Evolutionary conservation across 768 basidiomycete species (phyloP), one percentile per base, ranked within the genome.

Genomic region (Auricularia cornea): DNA sequence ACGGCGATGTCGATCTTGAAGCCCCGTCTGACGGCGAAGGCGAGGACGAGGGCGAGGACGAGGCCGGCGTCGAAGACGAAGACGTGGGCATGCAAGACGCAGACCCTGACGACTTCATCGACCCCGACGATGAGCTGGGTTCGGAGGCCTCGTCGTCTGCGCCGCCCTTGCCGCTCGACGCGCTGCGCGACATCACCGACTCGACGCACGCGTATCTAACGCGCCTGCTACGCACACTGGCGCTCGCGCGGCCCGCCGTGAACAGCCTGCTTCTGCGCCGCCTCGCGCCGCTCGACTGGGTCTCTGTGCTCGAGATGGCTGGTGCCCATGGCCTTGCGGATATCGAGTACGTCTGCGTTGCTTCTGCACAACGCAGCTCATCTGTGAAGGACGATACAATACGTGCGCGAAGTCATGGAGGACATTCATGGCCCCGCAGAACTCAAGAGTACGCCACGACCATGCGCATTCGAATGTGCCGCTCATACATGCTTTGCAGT

Each of bases 11-110:
- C 23, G 64, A 68, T 4, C 66, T 72, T 3, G 66, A 69, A 8
- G 73, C 48, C 2, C 18, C 30, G 26, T 60, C 51, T 54, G 68
- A 74, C 11, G 69, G 66, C 23, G 75, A 76, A 23, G 77, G 73
- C 40, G 74, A 62, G 66, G 20, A 20, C 16, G 60, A 14, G 51
- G n/a, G 8, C 28, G 20, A 14, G 20, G 51, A 52, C 1, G 28
- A 52, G 12, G 51, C 8, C 20, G 28, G 16, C 10, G 35, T 14
- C 35, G 35, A 38, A 14, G 35, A n/a, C n/a, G n/a, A n/a, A n/a
- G n/a, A n/a, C n/a, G n/a, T n/a, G n/a, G n/a, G n/a, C n/a, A n/a
- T n/a, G n/a, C n/a, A 18, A 18, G 10, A 52, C 20, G 10, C 51
- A n/a, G 51, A 10, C 23, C 51, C 28, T 26, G 30, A 57, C 30